Percentiles rank a stretch among this genome's conserved stretches.
phyloP scores from a whole-genome alignment of 305 asterid genomes.

The Andrographis paniculata region DNA sequence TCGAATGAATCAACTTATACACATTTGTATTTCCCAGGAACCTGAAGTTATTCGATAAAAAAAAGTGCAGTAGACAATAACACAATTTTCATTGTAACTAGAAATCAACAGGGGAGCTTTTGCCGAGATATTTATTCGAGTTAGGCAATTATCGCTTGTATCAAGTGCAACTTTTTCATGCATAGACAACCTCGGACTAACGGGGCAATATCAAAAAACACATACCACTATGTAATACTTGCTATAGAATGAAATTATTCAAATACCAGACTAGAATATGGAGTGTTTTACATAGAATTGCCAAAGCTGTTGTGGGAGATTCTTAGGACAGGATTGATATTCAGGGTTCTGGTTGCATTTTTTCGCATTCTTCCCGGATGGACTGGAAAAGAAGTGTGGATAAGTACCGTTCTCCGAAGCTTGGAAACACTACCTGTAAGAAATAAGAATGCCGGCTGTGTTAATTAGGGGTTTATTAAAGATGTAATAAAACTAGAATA shows the following conservation, averaged over 20 bases:
- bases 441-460: not conserved
- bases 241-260: not conserved
- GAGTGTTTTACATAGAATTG: not conserved
- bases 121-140: no score
- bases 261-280: not conserved
- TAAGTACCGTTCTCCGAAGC: slow-evolving; percentile 88
- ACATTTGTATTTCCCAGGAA: no score
- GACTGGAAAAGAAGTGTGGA: slow-evolving; percentile 88
- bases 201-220: no score
- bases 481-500: not conserved
- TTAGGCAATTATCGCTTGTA: no score
- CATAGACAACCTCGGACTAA: no score
- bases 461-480: not conserved
- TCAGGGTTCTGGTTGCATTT: slow-evolving; percentile 69
- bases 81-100: no score
- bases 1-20: no score
- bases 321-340: not conserved
- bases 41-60: no score
- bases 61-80: no score
- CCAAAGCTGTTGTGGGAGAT: not conserved
- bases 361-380: slow-evolving; percentile 81
- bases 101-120: no score
- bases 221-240: not conserved
- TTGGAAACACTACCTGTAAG: slow-evolving; percentile 83
- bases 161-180: no score